Evolutionary conservation across 257 asterid species (phyloP).

Genomic region (Oldenlandia corymbosa): DNA sequence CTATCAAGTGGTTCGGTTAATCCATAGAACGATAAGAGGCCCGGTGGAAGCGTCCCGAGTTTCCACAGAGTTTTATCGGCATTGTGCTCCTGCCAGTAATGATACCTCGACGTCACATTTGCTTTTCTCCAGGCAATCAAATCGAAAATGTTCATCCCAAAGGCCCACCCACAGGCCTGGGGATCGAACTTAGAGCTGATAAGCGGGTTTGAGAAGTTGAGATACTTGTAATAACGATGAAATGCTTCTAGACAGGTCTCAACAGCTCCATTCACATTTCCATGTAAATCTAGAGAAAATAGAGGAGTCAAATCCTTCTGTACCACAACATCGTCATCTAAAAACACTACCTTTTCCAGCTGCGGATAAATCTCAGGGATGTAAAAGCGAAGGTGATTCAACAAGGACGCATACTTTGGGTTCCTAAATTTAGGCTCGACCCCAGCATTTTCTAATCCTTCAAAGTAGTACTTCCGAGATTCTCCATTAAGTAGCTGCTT

Average conservation of each 20-base stretch:
- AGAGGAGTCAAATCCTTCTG: conserved; percentile 84
- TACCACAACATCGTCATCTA: conserved; percentile 76
- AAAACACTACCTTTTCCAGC: conserved; percentile 76
- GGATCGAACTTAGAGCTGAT: conserved; percentile 81
- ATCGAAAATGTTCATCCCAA: conserved; percentile 82
- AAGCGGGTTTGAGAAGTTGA: conserved; percentile 74
- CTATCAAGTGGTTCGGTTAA: conserved; percentile 77
- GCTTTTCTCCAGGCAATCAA: conserved; percentile 74
- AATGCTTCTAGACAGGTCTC: conserved; percentile 89
- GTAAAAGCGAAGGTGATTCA: conserved; percentile 80
- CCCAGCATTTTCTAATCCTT: conserved; percentile 27
- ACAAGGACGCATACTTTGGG: conserved; percentile 49
- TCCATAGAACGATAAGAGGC: conserved; percentile 74
- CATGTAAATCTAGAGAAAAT: conserved; percentile 74
- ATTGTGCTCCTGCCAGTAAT: conserved; percentile 69
- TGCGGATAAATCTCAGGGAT: conserved; percentile 79
- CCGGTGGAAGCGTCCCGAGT: conserved; percentile 86
- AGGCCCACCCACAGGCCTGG: conserved; percentile 93
- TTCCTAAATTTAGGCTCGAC: conserved; percentile 51
- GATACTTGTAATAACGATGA: conserved; percentile 74
- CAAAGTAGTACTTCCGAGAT: conserved; percentile 33
- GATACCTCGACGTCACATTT: conserved; percentile 60
- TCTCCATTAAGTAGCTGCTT: conserved; percentile 40
- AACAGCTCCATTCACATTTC: conserved; percentile 87
- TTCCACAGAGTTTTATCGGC: conserved; percentile 63